Evolutionary conservation across 345 rosid species (phyloP).

Genomic region (Sisymbrium altissimum): DNA sequence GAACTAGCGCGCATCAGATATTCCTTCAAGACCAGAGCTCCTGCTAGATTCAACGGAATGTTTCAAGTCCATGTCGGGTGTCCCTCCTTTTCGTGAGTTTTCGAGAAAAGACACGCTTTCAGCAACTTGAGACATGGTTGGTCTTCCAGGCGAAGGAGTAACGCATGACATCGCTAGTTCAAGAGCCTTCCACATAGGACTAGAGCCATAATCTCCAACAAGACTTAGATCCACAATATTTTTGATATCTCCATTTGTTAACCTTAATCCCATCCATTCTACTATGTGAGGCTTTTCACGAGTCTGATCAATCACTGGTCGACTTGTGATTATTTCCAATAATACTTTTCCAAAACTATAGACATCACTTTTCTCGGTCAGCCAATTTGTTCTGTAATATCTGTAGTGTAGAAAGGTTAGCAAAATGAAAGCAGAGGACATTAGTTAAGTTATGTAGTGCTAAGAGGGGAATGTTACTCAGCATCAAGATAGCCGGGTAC

Average conservation of each 20-base stretch:
- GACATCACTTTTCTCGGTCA: background rate
- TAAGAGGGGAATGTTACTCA: background rate
- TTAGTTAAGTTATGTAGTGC: background rate
- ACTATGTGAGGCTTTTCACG: slow-evolving; percentile 17
- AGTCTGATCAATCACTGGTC: slow-evolving; percentile 18
- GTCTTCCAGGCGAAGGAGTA: slow-evolving; percentile 23
- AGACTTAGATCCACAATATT: slow-evolving; percentile 40
- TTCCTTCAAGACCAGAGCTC: background rate
- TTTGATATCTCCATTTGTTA: slow-evolving; percentile 33
- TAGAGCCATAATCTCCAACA: slow-evolving; percentile 18
- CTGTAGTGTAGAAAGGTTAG: background rate
- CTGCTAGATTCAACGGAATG: background rate
- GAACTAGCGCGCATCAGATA: background rate
- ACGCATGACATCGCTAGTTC: slow-evolving; percentile 43
- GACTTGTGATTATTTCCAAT: slow-evolving; percentile 32
- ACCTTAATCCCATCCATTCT: slow-evolving; percentile 28
- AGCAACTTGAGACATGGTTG: slow-evolving; percentile 34
- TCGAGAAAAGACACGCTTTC: slow-evolving; percentile 15
- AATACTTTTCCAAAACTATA: background rate
- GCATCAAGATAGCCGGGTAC: background rate
- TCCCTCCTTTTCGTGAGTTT: background rate
- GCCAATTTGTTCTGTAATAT: background rate
- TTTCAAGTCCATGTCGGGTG: background rate
- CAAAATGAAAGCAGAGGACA: background rate
- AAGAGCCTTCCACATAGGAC: slow-evolving; percentile 36